A percentile compares a stretch with the other conserved stretches of the same genome.
Conservation (phyloP, 2,329 filamentous ascomycete species). For the Sporothrix dimorphospora region DNA sequence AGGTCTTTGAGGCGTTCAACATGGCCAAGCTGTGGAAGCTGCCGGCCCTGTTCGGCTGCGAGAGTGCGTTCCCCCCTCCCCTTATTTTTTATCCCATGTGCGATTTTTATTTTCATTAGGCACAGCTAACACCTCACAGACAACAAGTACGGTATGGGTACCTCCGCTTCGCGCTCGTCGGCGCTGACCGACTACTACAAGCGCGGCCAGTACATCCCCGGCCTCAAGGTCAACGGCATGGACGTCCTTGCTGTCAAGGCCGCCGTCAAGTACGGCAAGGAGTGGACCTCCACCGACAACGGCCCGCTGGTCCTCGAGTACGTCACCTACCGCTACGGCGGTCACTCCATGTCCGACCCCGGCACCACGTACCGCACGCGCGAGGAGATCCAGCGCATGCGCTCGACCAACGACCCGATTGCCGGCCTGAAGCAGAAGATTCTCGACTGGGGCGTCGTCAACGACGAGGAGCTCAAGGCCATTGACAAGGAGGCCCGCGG, state of each 20-base stretch:
- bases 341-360: slow-evolving; percentile 99
- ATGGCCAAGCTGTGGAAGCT: slow-evolving; percentile 99
- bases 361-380: slow-evolving; percentile 98
- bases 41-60: slow-evolving; percentile 93
- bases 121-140: slow-evolving; percentile 57
- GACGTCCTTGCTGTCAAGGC: slow-evolving; percentile 98
- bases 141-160: slow-evolving; percentile 99
- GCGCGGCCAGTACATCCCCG: slow-evolving; percentile 98
- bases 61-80: slow-evolving; percentile 69
- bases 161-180: slow-evolving; percentile 88
- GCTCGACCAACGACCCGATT: slow-evolving; percentile 97
- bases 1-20: slow-evolving; percentile 99
- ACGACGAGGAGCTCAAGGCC: slow-evolving; percentile 92
- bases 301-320: slow-evolving; percentile 97
- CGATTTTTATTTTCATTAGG: too few relatives aligned
- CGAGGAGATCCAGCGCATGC: slow-evolving; percentile 99
- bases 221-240: slow-evolving; percentile 99
- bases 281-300: slow-evolving; percentile 80
- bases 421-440: slow-evolving; percentile 98
- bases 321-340: slow-evolving; percentile 98
- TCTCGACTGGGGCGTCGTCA: slow-evolving; percentile 88
- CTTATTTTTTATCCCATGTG: too few relatives aligned
- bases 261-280: slow-evolving; percentile 90
- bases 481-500: slow-evolving; percentile 92
- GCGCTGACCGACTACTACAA: slow-evolving; percentile 99